A percentile compares a stretch with the other conserved stretches of the same genome.
Conservation (phyloP, 169 alveolate species). For the Eimeria praecox region DNA sequence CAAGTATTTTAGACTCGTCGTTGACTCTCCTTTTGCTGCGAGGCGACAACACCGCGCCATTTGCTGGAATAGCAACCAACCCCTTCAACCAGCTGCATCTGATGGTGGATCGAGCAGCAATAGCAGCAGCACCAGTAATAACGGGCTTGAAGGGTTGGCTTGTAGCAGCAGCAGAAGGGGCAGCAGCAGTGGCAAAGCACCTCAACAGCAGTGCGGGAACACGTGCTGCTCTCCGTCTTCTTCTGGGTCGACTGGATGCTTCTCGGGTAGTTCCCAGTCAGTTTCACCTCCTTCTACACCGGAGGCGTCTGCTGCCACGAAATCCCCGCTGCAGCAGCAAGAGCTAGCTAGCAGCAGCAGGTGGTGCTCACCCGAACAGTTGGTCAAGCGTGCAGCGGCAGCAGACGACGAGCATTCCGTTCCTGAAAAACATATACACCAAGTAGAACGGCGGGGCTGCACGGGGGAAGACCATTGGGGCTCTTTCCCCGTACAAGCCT, state of each 20-base stretch:
- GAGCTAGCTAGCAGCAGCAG: not conserved
- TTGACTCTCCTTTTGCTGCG: constrained; percentile 54
- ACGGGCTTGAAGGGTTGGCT: not conserved
- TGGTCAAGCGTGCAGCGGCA: constrained; percentile 30
- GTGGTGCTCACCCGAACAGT: constrained; percentile 28
- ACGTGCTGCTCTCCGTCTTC: constrained; percentile 61
- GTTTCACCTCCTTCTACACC: constrained; percentile 56
- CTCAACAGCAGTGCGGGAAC: constrained; percentile 64
- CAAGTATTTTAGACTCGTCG: constrained; percentile 25
- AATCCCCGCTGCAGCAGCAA: constrained; percentile 52
- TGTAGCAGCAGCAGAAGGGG: constrained; percentile 37
- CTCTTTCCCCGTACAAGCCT: not conserved
- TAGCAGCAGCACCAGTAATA: constrained; percentile 13
- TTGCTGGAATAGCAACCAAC: constrained; percentile 4
- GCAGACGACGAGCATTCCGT: constrained; percentile 45
- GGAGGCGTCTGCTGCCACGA: constrained; percentile 30
- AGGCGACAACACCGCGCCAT: constrained; percentile 19
- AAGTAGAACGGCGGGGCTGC: constrained; percentile 18
- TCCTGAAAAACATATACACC: constrained; percentile 1
- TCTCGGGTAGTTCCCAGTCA: constrained; percentile 65
- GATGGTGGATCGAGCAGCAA: constrained; percentile 21
- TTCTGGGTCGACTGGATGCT: constrained; percentile 36
- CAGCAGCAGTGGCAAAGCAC: constrained; percentile 45
- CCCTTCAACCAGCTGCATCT: not conserved
- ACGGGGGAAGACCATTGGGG: not conserved